Percentiles rank a stretch among this genome's conserved stretches.
Conservation (phyloP, 2,329 filamentous ascomycete species). For the Alternaria metachromatica region DNA sequence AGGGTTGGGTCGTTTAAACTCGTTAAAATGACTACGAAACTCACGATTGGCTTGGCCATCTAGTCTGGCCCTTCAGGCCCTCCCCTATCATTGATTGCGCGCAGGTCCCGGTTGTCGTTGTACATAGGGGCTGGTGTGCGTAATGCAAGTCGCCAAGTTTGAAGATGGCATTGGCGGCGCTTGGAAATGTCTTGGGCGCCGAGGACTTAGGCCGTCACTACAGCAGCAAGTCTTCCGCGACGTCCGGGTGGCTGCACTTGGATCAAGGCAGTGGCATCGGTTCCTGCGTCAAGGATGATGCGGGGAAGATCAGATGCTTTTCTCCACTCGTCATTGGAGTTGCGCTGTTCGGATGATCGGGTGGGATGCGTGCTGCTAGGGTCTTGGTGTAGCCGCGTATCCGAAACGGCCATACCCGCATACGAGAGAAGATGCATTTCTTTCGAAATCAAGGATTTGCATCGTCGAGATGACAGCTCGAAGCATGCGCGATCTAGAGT, state of each 20-base stretch:
- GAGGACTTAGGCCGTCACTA: background rate
- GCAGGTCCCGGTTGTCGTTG: background rate
- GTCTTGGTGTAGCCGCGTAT: background rate
- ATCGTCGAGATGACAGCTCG: background rate
- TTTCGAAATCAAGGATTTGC: background rate
- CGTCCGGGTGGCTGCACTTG: conserved; percentile 2
- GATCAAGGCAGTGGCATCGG: background rate
- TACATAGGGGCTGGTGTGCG: conserved; percentile 10
- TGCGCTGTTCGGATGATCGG: background rate
- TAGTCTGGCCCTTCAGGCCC: background rate
- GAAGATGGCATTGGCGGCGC: conserved; percentile 15
- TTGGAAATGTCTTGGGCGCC: conserved; percentile 12
- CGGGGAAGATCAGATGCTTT: conserved; percentile 1
- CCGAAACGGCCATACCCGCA: background rate
- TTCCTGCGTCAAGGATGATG: background rate
- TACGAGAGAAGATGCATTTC: background rate
- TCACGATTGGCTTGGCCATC: background rate
- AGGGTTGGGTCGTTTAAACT: conserved; percentile 6
- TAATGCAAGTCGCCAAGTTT: conserved; percentile 23
- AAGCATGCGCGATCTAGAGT: background rate
- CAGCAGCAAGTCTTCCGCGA: conserved; percentile 3
- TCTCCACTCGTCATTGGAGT: background rate
- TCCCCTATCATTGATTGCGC: conserved; percentile 17
- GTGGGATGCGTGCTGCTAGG: background rate
- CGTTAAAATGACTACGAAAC: conserved; percentile 3